phyloP scores from a whole-genome alignment of 371 early-diverging fungal species.

The Catenaria anguillulae region DNA sequence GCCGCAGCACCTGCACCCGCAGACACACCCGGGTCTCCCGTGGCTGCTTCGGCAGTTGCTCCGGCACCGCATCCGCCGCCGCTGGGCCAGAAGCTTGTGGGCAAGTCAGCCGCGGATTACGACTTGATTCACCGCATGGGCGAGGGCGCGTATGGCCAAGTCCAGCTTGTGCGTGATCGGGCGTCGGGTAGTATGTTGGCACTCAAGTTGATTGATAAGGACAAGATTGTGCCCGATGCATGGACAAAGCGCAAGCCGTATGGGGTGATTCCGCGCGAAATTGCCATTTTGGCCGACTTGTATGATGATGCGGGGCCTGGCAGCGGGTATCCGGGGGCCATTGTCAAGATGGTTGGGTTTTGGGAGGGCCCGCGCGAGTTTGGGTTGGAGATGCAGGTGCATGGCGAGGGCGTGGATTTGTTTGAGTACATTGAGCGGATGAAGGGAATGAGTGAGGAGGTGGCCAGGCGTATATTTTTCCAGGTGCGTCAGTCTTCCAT shows the following conservation, averaged over 20 bases:
- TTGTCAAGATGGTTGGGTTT: conserved; percentile 12
- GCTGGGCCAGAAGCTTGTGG: too few relatives aligned
- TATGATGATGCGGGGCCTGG: background rate
- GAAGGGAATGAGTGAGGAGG: conserved; percentile 33
- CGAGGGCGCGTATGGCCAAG: conserved; percentile 56
- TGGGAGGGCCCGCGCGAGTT: conserved; percentile 42
- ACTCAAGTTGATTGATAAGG: background rate
- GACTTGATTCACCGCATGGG: conserved; percentile 43
- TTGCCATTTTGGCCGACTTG: background rate
- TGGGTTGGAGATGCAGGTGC: conserved; percentile 48
- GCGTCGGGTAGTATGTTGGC: conserved; percentile 11
- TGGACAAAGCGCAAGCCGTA: background rate
- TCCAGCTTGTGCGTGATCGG: conserved; percentile 30
- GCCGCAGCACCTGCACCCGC: background rate
- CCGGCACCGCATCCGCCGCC: too few relatives aligned
- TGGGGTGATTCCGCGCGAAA: background rate
- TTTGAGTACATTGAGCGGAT: conserved; percentile 59
- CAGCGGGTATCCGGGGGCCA: background rate
- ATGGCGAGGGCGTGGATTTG: conserved; percentile 49
- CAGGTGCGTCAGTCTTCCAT: too few relatives aligned
- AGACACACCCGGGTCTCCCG: too few relatives aligned
- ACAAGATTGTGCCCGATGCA: background rate
- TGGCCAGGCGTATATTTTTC: conserved; percentile 39
- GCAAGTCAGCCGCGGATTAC: conserved; percentile 35
- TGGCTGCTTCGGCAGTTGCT: too few relatives aligned